phyloP scores from a whole-genome alignment of 2,329 filamentous ascomycete species.

The Stachybotrys chlorohalonatus region DNA sequence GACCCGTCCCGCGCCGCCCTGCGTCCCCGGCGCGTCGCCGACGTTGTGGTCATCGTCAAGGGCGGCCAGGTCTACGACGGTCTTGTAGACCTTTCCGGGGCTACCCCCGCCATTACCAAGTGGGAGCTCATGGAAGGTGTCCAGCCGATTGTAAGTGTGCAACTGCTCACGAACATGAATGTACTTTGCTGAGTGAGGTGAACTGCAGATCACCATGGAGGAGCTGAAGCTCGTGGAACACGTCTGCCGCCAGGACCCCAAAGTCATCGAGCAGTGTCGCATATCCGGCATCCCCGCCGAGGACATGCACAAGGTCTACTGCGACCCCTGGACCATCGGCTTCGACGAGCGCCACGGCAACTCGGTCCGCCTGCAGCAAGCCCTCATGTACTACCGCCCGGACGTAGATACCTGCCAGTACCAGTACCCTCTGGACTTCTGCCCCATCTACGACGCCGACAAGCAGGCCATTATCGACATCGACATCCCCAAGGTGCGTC shows the following conservation, averaged over 20 bases:
- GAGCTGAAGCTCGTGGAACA: slow-evolving; percentile 76
- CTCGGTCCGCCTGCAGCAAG: slow-evolving; percentile 74
- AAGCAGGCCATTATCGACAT: slow-evolving; percentile 73
- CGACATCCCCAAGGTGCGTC: slow-evolving; percentile 68
- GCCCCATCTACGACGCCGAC: slow-evolving; percentile 79
- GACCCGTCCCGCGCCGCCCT: slow-evolving; percentile 49
- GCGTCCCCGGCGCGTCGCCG: slow-evolving; percentile 63
- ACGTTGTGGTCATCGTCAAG: slow-evolving; percentile 72
- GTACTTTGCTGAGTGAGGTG: slow-evolving; percentile 3
- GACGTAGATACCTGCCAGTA: slow-evolving; percentile 83
- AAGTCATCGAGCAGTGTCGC: slow-evolving; percentile 83
- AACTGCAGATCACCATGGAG: slow-evolving; percentile 71
- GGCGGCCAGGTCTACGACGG: slow-evolving; percentile 78
- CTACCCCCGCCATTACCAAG: slow-evolving; percentile 46
- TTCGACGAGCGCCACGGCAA: slow-evolving; percentile 86
- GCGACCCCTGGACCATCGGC: slow-evolving; percentile 93
- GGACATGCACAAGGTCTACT: slow-evolving; percentile 94
- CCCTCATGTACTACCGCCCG: slow-evolving; percentile 90
- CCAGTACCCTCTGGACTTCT: slow-evolving; percentile 86
- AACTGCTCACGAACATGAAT: neutral
- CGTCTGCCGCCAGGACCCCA: slow-evolving; percentile 65
- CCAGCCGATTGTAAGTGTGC: slow-evolving; percentile 61
- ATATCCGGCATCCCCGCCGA: slow-evolving; percentile 70
- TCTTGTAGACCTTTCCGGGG: slow-evolving; percentile 60
- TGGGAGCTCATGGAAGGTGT: slow-evolving; percentile 71